phyloP scores from a whole-genome alignment of 164 flowering plant genomes.

The Buxus sempervirens region DNA sequence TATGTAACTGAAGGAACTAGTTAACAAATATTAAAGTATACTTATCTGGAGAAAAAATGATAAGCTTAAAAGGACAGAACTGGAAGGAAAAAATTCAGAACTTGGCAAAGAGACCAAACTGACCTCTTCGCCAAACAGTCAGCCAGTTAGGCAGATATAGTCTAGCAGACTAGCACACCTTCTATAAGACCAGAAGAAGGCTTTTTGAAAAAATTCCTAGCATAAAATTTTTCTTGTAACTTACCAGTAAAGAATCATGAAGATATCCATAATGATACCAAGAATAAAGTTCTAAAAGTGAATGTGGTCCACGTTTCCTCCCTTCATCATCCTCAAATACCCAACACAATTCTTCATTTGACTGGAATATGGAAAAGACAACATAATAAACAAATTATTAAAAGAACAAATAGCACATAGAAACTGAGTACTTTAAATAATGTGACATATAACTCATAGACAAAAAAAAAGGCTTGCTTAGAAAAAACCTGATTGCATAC shows the following conservation, averaged over 20 bases:
- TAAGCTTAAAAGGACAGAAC: no score
- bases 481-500: constrained; percentile 15
- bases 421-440: neutral
- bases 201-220: no score
- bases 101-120: no score
- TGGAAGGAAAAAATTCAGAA: no score
- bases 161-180: no score
- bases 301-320: constrained; percentile 74
- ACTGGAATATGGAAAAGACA: constrained; percentile 21
- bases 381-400: neutral
- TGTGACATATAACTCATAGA: neutral
- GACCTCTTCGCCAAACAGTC: no score
- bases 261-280: constrained; percentile 82
- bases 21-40: no score
- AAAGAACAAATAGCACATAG: neutral
- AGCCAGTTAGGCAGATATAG: no score
- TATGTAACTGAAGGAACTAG: no score
- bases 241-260: constrained; percentile 56
- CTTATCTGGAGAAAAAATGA: no score
- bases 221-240: constrained; percentile 5
- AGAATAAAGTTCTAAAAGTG: constrained; percentile 59
- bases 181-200: no score
- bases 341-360: constrained; percentile 73
- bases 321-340: constrained; percentile 61
- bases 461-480: neutral